Conservation (phyloP, 139 green algal species). For the Coccomyxa sp. region DNA sequence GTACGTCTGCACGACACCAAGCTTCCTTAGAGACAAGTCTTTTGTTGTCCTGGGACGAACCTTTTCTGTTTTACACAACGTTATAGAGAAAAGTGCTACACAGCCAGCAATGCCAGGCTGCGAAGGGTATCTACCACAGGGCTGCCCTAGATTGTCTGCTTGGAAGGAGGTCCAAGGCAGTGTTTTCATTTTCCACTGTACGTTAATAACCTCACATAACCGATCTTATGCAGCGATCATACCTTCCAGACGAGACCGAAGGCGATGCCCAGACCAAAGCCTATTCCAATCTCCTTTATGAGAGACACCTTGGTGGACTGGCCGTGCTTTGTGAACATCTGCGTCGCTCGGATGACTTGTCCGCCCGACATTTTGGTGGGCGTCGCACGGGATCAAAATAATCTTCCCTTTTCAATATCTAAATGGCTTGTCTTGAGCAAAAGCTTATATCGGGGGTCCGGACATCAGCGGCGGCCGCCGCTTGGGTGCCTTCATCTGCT, state of each 20-base stretch:
- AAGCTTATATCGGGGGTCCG: no score
- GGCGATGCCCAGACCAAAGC: constrained; percentile 7
- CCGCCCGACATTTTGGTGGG: constrained; percentile 27
- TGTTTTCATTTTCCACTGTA: no score
- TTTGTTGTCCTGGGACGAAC: no score
- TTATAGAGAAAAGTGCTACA: no score
- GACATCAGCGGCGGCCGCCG: no score
- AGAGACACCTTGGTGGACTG: constrained; percentile 23
- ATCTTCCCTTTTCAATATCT: no score
- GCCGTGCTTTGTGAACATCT: constrained; percentile 43
- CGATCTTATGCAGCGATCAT: neutral
- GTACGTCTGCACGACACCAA: constrained; percentile 30
- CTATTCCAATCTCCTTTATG: constrained; percentile 31
- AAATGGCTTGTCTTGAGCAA: no score
- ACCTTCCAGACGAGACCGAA: constrained; percentile 19
- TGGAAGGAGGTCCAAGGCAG: neutral
- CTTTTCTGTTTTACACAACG: no score
- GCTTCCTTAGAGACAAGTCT: neutral
- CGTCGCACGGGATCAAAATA: no score
- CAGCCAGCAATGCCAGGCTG: no score
- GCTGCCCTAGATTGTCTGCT: neutral
- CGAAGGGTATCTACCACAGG: neutral
- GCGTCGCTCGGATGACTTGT: constrained; percentile 35
- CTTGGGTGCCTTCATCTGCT: no score
- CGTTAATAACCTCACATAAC: no score